A percentile compares a stretch with the other conserved stretches of the same genome.
phyloP scores from a whole-genome alignment of 2,329 filamentous ascomycete species.

The Fusarium tuaranense region DNA sequence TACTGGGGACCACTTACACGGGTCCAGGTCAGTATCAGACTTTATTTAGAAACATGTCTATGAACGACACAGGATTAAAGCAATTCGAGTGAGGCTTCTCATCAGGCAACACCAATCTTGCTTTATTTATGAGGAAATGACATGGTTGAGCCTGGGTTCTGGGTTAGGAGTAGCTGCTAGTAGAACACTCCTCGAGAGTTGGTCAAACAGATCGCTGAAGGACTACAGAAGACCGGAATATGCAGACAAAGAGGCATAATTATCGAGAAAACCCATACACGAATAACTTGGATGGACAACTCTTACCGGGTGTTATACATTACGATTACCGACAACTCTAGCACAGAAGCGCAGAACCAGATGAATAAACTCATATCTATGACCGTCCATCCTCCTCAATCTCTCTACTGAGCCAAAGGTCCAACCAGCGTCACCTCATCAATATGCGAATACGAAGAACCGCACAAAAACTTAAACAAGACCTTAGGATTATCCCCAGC shows the following conservation, averaged over 20 bases:
- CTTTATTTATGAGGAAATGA: too few species aligned
- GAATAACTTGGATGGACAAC: too few species aligned
- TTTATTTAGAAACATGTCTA: background rate
- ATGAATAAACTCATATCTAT: background rate
- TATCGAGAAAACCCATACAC: too few species aligned
- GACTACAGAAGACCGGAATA: background rate
- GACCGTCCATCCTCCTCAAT: background rate
- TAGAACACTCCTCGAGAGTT: background rate
- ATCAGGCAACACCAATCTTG: background rate
- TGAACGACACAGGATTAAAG: background rate
- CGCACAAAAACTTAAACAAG: background rate
- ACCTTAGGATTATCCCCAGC: background rate
- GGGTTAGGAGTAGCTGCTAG: accelerated
- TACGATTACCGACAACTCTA: background rate
- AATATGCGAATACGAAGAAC: background rate
- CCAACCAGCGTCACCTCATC: background rate
- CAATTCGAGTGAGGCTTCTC: accelerated
- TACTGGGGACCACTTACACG: background rate
- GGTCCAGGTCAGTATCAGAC: background rate
- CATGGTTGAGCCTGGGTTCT: background rate
- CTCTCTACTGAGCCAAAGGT: background rate
- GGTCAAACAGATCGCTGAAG: accelerated
- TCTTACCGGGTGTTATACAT: background rate
- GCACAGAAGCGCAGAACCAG: accelerated
- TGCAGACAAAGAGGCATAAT: background rate